Evolutionary conservation across 331 rosid genomes (phyloP).

Genomic region (Quercus tomentella): DNA sequence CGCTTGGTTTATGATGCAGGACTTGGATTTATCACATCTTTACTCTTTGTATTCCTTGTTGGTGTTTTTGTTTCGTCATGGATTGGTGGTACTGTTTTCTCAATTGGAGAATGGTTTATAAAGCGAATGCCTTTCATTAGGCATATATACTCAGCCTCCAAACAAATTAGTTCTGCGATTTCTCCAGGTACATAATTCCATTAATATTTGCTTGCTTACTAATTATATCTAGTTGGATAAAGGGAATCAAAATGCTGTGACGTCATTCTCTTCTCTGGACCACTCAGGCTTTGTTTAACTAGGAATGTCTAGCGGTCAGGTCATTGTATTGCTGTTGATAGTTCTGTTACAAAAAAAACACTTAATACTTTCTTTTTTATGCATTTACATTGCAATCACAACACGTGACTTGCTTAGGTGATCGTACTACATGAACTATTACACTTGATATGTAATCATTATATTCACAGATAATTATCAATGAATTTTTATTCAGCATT

Average conservation of each 20-base stretch:
- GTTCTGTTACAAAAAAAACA: not conserved
- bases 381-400: not conserved
- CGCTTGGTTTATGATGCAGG: conserved; percentile 60
- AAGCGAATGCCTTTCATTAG: conserved; percentile 90
- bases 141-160: conserved; percentile 89
- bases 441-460: not conserved
- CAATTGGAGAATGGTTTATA: conserved; percentile 89
- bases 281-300: not conserved
- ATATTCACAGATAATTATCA: not conserved
- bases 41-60: conserved; percentile 75
- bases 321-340: not conserved
- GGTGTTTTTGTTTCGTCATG: conserved; percentile 89
- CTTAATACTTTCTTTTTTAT: not conserved
- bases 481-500: not conserved
- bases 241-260: conserved; percentile 2
- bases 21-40: conserved; percentile 80
- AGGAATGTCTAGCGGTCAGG: not conserved
- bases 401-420: not conserved
- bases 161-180: conserved; percentile 90
- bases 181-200: conserved; percentile 59
- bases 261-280: not conserved
- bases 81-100: conserved; percentile 89
- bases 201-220: conserved; percentile 4
- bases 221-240: not conserved
- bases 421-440: not conserved